These are phyloP conservation scores for Bertia moriformis DNA, from an alignment of 2,329 filamentous ascomycete genomes.

Conservation along the genomic window DNA sequence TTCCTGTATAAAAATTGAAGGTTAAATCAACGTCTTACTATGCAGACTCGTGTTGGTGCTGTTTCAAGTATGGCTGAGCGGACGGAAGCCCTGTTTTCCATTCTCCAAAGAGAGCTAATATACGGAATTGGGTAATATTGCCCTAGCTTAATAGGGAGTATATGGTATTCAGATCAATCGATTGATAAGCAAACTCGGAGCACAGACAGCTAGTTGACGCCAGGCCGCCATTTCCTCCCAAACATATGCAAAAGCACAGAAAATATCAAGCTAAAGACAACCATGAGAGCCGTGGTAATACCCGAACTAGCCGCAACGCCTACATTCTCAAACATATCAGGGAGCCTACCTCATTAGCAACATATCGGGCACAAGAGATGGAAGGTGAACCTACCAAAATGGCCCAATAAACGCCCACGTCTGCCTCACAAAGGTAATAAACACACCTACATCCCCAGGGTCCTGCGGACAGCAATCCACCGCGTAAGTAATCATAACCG, in stretches of 20 bases:
- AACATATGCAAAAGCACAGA: not conserved
- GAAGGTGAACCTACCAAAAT: constrained; percentile 12
- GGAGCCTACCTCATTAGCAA: constrained; percentile 4
- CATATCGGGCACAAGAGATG: not conserved
- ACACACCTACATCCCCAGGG: constrained; percentile 38
- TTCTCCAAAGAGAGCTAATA: too few relatives aligned
- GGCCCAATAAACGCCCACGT: constrained; percentile 34
- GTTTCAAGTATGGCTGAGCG: too few relatives aligned
- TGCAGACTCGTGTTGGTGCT: too few relatives aligned
- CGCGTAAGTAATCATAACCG: constrained; percentile 42
- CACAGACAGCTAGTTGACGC: too few relatives aligned
- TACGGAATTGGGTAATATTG: too few relatives aligned
- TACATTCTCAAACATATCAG: not conserved
- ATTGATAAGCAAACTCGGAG: too few relatives aligned
- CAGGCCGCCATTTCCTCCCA: not conserved
- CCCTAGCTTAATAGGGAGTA: too few relatives aligned
- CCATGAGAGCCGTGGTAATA: not conserved
- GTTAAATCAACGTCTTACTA: too few relatives aligned
- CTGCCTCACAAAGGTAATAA: constrained; percentile 39
- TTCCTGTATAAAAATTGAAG: too few relatives aligned
- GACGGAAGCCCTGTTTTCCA: too few relatives aligned
- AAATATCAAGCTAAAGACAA: not conserved
- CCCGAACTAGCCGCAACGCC: not conserved
- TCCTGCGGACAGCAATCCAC: constrained; percentile 40
- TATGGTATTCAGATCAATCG: too few relatives aligned